Conservation (phyloP, 2,329 filamentous ascomycete species). For the Aureobasidium pullulans region DNA sequence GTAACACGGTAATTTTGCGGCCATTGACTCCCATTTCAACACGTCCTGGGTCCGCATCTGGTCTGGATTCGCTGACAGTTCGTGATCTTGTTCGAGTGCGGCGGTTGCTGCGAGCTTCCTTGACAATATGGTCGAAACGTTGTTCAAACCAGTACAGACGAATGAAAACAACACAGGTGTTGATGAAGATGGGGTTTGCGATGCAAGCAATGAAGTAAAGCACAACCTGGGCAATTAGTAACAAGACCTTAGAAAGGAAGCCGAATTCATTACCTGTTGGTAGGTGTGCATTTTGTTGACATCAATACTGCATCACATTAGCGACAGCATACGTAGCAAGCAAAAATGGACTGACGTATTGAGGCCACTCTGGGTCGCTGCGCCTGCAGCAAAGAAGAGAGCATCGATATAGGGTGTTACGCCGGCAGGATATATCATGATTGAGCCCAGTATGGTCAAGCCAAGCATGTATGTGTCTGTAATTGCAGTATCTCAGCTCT, state of each 20-base stretch:
- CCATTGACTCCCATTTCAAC: constrained; percentile 58
- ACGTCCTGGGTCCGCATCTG: constrained; percentile 41
- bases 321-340: neutral
- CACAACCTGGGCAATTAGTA: constrained; percentile 47
- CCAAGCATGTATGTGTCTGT: constrained; percentile 73
- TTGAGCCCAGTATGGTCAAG: constrained; percentile 64
- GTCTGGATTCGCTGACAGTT: constrained; percentile 39
- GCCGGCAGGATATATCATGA: constrained; percentile 63
- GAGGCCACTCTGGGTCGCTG: constrained; percentile 85
- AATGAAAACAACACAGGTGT: constrained; percentile 81
- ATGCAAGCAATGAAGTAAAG: constrained; percentile 65
- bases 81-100: constrained; percentile 55
- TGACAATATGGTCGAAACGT: constrained; percentile 77
- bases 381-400: constrained; percentile 77
- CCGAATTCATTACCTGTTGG: constrained; percentile 33
- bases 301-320: constrained; percentile 33
- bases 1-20: constrained; percentile 59
- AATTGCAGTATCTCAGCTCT: neutral
- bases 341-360: constrained; percentile 53
- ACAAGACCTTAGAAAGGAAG: neutral
- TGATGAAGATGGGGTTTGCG: constrained; percentile 76
- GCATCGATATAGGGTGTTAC: constrained; percentile 74
- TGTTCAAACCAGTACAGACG: constrained; percentile 98
- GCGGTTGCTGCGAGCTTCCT: constrained; percentile 61
- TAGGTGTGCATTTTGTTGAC: constrained; percentile 40